These are phyloP conservation scores for Russula sp. DNA, from an alignment of 768 basidiomycete species.

Conservation along the genomic window DNA sequence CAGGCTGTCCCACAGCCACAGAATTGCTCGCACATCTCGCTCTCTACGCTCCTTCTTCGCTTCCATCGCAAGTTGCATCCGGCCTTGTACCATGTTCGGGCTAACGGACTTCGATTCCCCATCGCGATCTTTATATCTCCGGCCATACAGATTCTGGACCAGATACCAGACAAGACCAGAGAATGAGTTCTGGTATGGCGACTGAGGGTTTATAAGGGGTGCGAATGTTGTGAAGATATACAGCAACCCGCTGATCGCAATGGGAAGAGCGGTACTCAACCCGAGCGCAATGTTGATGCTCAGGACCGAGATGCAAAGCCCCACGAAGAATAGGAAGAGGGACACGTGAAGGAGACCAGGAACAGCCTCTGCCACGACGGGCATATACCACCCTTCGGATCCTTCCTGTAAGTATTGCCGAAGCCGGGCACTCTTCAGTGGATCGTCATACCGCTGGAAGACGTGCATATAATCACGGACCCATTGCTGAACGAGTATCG, in stretches of 20 bases:
- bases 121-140: background rate
- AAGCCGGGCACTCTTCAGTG: background rate
- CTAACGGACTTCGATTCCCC: background rate
- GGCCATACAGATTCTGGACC: background rate
- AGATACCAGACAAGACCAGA: background rate
- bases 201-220: background rate
- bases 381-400: background rate
- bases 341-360: background rate
- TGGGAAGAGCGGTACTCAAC: background rate
- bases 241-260: background rate
- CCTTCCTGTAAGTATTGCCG: background rate
- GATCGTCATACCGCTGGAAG: background rate
- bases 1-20: background rate
- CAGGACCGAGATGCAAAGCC: background rate
- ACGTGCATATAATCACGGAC: background rate
- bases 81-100: background rate
- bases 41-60: background rate
- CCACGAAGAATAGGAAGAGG: background rate
- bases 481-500: conserved; percentile 3
- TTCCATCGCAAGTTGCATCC: background rate
- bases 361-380: background rate
- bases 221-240: background rate
- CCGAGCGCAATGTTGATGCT: background rate
- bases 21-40: background rate
- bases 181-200: background rate